These are phyloP conservation scores for Nepenthes alata DNA, from an alignment of 179 eudicot species.

Conservation along the genomic window DNA sequence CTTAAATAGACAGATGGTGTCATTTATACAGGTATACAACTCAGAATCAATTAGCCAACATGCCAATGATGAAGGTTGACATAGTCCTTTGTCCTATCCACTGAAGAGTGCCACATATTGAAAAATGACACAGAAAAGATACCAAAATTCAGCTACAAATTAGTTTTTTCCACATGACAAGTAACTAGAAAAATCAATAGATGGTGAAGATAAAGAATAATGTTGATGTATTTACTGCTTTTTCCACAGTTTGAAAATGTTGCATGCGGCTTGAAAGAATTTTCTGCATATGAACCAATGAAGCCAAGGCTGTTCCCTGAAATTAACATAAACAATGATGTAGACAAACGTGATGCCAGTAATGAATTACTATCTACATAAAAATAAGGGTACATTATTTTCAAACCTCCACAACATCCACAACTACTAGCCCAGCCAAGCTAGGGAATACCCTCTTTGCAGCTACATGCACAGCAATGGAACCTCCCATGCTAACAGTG, in stretches of 20 bases:
- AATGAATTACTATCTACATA: not conserved
- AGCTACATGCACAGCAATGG: slow-evolving; percentile 89
- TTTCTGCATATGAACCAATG: slow-evolving; percentile 86
- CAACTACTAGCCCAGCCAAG: slow-evolving; percentile 79
- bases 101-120: no score
- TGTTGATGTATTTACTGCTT: slow-evolving; percentile 48
- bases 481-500: slow-evolving; percentile 81
- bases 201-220: not conserved
- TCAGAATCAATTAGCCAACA: no score
- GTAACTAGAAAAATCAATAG: not conserved
- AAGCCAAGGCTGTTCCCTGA: slow-evolving; percentile 97
- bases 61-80: no score
- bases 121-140: no score
- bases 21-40: no score
- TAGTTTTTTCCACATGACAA: no score
- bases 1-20: no score
- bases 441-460: slow-evolving; percentile 54
- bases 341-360: not conserved
- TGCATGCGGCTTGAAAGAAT: slow-evolving; percentile 63
- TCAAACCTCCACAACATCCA: slow-evolving; percentile 94
- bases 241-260: slow-evolving; percentile 61
- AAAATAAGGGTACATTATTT: not conserved
- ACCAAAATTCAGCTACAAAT: no score
- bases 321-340: slow-evolving; percentile 5
- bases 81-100: no score